Conservation (phyloP, 106 monocot species). For the Chionographis japonica region DNA sequence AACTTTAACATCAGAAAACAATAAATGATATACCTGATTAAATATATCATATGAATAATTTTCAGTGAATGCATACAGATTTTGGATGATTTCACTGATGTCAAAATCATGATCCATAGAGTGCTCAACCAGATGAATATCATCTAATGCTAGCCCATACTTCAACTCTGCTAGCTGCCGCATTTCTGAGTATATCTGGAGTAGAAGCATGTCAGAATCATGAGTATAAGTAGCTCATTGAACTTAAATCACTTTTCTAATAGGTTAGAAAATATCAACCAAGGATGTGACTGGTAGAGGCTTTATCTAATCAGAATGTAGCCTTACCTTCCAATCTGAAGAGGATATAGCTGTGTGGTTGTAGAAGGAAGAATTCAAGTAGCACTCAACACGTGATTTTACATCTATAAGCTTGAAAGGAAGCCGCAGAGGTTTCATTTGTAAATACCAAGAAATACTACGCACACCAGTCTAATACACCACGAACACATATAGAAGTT, state of each 20-base stretch:
- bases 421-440: conserved; percentile 38
- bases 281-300: neutral
- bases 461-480: conserved; percentile 46
- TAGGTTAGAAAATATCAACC: neutral
- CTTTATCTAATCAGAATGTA: too few relatives aligned
- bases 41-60: conserved; percentile 40
- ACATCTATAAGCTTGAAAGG: conserved; percentile 48
- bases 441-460: conserved; percentile 50
- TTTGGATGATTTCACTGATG: conserved; percentile 18
- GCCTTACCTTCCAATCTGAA: conserved; percentile 37
- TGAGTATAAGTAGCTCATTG: neutral
- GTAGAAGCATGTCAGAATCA: conserved; percentile 3
- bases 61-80: conserved; percentile 28
- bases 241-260: neutral
- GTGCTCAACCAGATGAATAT: conserved; percentile 31
- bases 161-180: conserved; percentile 45
- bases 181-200: conserved; percentile 57
- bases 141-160: conserved; percentile 44
- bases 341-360: conserved; percentile 36
- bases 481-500: neutral
- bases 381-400: conserved; percentile 28
- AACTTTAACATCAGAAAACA: neutral
- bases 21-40: conserved; percentile 28
- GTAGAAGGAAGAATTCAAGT: conserved; percentile 49
- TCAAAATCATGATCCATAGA: conserved; percentile 23